Evolutionary conservation across 495 filamentous ascomycete genomes (phyloP).

Genomic region (Articulospora tetracladia): DNA sequence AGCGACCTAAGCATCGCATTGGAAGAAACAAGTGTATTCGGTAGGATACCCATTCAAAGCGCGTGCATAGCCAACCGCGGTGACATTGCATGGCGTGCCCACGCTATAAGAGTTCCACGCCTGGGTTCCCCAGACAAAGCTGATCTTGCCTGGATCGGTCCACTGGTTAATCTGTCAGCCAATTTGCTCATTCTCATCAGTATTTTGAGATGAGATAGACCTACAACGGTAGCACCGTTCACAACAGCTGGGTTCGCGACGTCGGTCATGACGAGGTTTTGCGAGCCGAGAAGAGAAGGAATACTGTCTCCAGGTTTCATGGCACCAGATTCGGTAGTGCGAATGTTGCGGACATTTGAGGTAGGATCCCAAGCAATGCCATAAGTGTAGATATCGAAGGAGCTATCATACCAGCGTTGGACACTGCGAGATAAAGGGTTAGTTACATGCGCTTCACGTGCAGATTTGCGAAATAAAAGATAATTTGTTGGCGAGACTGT

Average conservation of each 20-base stretch:
- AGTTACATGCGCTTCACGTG: not conserved
- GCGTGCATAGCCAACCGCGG: constrained; percentile 1
- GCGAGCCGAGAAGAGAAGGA: constrained; percentile 4
- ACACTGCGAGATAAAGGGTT: not conserved
- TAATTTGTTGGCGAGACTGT: too few species aligned
- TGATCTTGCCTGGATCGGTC: constrained; percentile 17
- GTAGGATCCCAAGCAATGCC: not conserved
- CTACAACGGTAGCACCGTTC: constrained; percentile 8
- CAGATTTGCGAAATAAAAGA: not conserved
- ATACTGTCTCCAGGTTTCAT: not conserved
- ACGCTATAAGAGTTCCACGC: constrained; percentile 7
- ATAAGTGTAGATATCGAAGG: constrained; percentile 7
- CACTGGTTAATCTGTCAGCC: not conserved
- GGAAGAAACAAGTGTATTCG: constrained; percentile 6
- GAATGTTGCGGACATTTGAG: not conserved
- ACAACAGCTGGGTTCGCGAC: constrained; percentile 9
- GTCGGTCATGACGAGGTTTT: constrained; percentile 2
- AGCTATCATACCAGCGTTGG: constrained; percentile 12
- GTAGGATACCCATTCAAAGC: constrained; percentile 3
- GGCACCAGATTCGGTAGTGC: not conserved
- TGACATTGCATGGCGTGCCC: constrained; percentile 4
- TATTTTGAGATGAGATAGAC: not conserved
- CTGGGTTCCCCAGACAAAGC: constrained; percentile 16
- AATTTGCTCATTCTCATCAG: not conserved
- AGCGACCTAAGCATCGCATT: constrained; percentile 8